Evolutionary conservation across 2,329 filamentous ascomycete genomes (phyloP).

Genomic region (Claviceps purpurea): DNA sequence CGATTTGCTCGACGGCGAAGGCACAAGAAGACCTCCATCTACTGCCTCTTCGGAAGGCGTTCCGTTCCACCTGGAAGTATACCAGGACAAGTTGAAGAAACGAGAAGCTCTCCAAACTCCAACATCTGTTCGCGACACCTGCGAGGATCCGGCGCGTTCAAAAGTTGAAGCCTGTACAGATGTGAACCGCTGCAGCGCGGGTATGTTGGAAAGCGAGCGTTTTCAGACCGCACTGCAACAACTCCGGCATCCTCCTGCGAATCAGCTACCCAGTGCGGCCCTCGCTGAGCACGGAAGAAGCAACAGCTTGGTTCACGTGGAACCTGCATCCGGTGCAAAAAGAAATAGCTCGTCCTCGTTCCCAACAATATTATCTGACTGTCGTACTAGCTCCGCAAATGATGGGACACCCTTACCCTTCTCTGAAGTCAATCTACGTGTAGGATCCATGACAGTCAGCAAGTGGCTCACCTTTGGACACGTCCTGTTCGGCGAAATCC

Average conservation of each 20-base stretch:
- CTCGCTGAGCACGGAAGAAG: not conserved
- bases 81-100: slow-evolving; percentile 24
- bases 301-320: not conserved
- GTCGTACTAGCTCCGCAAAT: slow-evolving; percentile 34
- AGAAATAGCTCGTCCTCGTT: slow-evolving; percentile 19
- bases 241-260: slow-evolving; percentile 27
- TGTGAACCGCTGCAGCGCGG: slow-evolving; percentile 40
- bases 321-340: slow-evolving; percentile 10
- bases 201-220: slow-evolving; percentile 33
- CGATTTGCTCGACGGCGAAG: slow-evolving; percentile 62
- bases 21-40: slow-evolving; percentile 31
- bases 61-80: slow-evolving; percentile 42
- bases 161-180: slow-evolving; percentile 18
- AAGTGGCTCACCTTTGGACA: slow-evolving; percentile 81
- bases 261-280: not conserved
- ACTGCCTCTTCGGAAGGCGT: slow-evolving; percentile 42
- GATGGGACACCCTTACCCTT: slow-evolving; percentile 51
- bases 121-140: slow-evolving; percentile 23
- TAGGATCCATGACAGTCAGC: slow-evolving; percentile 72
- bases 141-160: slow-evolving; percentile 20
- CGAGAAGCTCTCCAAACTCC: slow-evolving; percentile 33
- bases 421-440: slow-evolving; percentile 61
- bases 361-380: slow-evolving; percentile 27
- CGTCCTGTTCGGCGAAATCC: slow-evolving; percentile 67
- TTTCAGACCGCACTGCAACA: slow-evolving; percentile 34